A percentile compares a stretch with the other conserved stretches of the same genome.
Evolutionary conservation across 2,329 filamentous ascomycete genomes (phyloP).

Genomic region (Talaromyces marneffei): DNA sequence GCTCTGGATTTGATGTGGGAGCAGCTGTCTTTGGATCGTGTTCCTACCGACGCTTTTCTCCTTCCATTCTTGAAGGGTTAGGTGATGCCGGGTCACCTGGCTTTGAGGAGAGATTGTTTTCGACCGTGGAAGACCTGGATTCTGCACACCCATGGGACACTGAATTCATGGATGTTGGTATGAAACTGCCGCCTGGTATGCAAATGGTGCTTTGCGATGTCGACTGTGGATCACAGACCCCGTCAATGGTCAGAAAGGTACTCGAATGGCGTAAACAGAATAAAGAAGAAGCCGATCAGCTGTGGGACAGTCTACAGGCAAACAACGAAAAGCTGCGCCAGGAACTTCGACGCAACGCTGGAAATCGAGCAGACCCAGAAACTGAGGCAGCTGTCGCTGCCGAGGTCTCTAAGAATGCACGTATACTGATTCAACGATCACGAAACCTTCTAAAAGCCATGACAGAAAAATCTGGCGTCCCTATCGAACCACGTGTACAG

Average conservation of each 20-base stretch:
- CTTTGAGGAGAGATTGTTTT: conserved; percentile 61
- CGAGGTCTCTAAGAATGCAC: conserved; percentile 49
- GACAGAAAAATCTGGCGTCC: conserved; percentile 67
- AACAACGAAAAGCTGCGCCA: conserved; percentile 66
- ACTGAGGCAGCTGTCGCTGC: conserved; percentile 8
- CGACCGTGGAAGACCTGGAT: conserved; percentile 58
- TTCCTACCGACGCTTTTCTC: conserved; percentile 87
- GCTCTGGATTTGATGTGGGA: conserved; percentile 92
- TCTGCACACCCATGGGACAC: conserved; percentile 64
- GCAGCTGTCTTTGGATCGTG: conserved; percentile 89
- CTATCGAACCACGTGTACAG: conserved; percentile 83
- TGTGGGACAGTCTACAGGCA: conserved; percentile 71
- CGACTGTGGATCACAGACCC: conserved; percentile 86
- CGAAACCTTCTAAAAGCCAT: conserved; percentile 65
- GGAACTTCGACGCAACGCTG: conserved; percentile 54
- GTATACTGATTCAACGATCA: conserved; percentile 47
- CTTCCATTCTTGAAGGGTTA: conserved; percentile 61
- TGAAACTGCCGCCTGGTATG: conserved; percentile 66
- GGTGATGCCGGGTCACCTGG: conserved; percentile 60
- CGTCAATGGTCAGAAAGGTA: conserved; percentile 91
- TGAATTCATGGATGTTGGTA: conserved; percentile 63
- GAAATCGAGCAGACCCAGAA: conserved; percentile 37
- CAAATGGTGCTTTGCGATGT: conserved; percentile 92
- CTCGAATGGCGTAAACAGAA: conserved; percentile 71
- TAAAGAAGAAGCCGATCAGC: conserved; percentile 54